Percentiles rank a stretch among this genome's conserved stretches.
phyloP scores from a whole-genome alignment of 1,284 basidiomycete species.

The Paramarasmius palmivorus region DNA sequence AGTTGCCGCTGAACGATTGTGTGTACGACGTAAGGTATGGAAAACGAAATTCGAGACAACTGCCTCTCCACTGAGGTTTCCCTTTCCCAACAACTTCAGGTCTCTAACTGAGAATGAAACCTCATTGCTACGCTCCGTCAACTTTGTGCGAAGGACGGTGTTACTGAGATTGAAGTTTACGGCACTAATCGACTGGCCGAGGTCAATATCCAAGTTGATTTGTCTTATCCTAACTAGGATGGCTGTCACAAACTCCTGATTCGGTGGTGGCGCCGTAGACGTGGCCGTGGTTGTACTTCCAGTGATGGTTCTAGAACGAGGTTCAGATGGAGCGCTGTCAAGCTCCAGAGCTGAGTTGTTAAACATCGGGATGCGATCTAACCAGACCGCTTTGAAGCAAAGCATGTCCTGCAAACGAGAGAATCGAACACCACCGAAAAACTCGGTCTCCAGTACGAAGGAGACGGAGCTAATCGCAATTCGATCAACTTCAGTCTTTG shows the following conservation, averaged over 20 bases:
- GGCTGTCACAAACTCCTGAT: constrained; percentile 56
- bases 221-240: constrained; percentile 71
- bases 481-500: constrained; percentile 45
- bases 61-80: constrained; percentile 75
- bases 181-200: constrained; percentile 74
- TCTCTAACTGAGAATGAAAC: constrained; percentile 68
- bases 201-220: constrained; percentile 72
- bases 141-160: constrained; percentile 57
- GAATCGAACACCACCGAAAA: constrained; percentile 73
- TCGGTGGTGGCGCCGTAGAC: constrained; percentile 25
- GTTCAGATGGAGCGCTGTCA: constrained; percentile 15
- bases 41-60: constrained; percentile 75
- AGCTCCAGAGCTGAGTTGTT: constrained; percentile 34
- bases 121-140: constrained; percentile 59
- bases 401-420: constrained; percentile 83
- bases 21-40: constrained; percentile 65
- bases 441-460: constrained; percentile 73
- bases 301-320: constrained; percentile 23
- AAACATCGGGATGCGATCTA: constrained; percentile 80
- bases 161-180: constrained; percentile 66
- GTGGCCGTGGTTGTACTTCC: constrained; percentile 20
- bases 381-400: constrained; percentile 89
- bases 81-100: constrained; percentile 63
- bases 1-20: constrained; percentile 31
- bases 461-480: constrained; percentile 60